Conservation (phyloP, 2,329 filamentous ascomycete genomes). For the Scedosporium boydii region DNA sequence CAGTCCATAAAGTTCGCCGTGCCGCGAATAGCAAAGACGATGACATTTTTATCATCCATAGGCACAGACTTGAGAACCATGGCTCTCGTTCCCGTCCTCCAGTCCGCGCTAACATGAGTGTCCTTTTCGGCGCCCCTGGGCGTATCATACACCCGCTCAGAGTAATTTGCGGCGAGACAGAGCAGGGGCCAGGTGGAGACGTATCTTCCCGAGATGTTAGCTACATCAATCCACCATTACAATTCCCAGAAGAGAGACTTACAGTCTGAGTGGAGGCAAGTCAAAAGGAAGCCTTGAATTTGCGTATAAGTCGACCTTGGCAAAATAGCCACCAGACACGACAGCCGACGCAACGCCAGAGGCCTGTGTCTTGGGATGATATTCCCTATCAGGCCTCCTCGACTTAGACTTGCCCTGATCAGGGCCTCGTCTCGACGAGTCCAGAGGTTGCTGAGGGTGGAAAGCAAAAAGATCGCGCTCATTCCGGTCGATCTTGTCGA, state of each 20-base stretch:
- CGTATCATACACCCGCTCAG: constrained; percentile 61
- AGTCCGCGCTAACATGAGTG: constrained; percentile 62
- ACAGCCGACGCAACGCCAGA: neutral
- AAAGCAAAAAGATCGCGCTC: constrained; percentile 3
- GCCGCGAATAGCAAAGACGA: constrained; percentile 78
- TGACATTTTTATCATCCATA: constrained; percentile 66
- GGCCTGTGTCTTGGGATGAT: neutral
- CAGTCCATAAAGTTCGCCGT: constrained; percentile 77
- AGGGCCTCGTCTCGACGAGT: neutral
- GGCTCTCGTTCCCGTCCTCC: constrained; percentile 67
- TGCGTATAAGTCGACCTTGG: constrained; percentile 68
- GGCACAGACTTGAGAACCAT: constrained; percentile 78
- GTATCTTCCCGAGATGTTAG: constrained; percentile 38
- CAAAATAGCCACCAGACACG: constrained; percentile 31
- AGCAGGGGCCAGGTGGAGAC: constrained; percentile 68
- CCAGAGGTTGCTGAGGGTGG: neutral
- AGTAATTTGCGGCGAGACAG: constrained; percentile 70
- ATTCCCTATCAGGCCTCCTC: neutral
- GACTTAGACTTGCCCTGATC: neutral
- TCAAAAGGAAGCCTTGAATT: constrained; percentile 65
- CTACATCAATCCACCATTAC: neutral
- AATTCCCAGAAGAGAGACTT: constrained; percentile 18
- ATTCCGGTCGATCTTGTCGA: neutral
- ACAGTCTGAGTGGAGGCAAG: constrained; percentile 60
- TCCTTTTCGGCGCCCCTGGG: constrained; percentile 55